These are phyloP conservation scores for Nakazawaea holstii DNA, from an alignment of 805 yeast species.

Conservation along the genomic window DNA sequence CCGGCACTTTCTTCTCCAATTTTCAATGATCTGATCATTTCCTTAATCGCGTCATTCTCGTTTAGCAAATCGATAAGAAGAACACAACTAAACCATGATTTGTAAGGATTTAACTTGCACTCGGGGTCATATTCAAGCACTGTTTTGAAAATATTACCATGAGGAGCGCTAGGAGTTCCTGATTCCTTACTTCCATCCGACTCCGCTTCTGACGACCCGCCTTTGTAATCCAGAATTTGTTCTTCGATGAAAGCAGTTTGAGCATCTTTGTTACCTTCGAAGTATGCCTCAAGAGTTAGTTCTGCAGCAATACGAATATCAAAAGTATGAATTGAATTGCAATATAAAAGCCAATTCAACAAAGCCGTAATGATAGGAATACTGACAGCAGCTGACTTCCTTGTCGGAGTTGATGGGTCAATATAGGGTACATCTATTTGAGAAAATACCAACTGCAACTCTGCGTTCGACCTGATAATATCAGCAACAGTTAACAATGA, in stretches of 20 bases:
- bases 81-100: conserved; percentile 76
- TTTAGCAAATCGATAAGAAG: conserved; percentile 59
- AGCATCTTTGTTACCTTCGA: conserved; percentile 57
- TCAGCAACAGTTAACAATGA: conserved; percentile 77
- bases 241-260: conserved; percentile 58
- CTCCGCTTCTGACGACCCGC: conserved; percentile 9
- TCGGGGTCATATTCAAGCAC: conserved; percentile 75
- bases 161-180: conserved; percentile 26
- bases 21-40: conserved; percentile 40
- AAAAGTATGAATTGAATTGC: conserved; percentile 80
- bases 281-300: conserved; percentile 59
- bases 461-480: conserved; percentile 59
- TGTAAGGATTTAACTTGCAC: conserved; percentile 75
- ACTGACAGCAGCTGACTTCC: conserved; percentile 20
- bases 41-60: conserved; percentile 44
- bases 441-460: conserved; percentile 65
- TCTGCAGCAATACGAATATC: conserved; percentile 75
- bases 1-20: conserved; percentile 56
- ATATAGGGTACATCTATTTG: conserved; percentile 89
- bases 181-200: conserved; percentile 1
- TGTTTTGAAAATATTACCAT: conserved; percentile 62
- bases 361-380: conserved; percentile 73
- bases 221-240: conserved; percentile 46
- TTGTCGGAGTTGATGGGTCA: conserved; percentile 50
- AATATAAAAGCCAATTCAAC: conserved; percentile 74